A percentile compares a stretch with the other conserved stretches of the same genome.
Conservation (phyloP, 2,329 filamentous ascomycete species). For the Fusarium hainanense region DNA sequence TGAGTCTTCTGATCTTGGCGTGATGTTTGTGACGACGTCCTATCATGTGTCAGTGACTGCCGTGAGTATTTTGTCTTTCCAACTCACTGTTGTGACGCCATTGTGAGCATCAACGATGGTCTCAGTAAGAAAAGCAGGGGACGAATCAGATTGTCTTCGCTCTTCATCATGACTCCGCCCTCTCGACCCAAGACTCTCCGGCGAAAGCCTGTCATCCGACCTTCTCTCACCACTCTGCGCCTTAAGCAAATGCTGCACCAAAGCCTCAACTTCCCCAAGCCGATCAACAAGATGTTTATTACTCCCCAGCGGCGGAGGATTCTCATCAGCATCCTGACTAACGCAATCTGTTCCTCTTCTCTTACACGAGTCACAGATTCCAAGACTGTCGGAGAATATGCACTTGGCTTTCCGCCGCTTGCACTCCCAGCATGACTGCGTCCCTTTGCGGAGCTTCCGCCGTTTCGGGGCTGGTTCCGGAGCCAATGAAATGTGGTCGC, state of each 20-base stretch:
- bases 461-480: conserved; percentile 27
- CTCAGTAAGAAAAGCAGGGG: neutral
- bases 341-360: conserved; percentile 57
- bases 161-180: neutral
- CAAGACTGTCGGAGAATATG: conserved; percentile 54
- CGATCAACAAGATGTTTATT: conserved; percentile 45
- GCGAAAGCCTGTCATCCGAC: neutral
- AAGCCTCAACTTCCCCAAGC: conserved; percentile 51
- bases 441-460: conserved; percentile 62
- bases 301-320: conserved; percentile 28
- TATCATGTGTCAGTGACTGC: neutral
- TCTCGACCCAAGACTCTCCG: neutral
- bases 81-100: neutral
- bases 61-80: neutral
- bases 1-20: neutral
- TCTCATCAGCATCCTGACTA: conserved; percentile 60
- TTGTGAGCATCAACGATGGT: neutral
- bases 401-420: conserved; percentile 66
- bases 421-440: conserved; percentile 69
- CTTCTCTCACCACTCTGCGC: neutral
- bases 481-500: conserved; percentile 9
- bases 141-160: neutral
- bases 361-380: conserved; percentile 58
- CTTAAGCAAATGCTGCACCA: conserved; percentile 48
- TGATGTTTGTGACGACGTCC: neutral